Percentiles rank a stretch among this genome's conserved stretches.
phyloP scores from a whole-genome alignment of 495 filamentous ascomycete species.

The Penicillium robsamsonii region DNA sequence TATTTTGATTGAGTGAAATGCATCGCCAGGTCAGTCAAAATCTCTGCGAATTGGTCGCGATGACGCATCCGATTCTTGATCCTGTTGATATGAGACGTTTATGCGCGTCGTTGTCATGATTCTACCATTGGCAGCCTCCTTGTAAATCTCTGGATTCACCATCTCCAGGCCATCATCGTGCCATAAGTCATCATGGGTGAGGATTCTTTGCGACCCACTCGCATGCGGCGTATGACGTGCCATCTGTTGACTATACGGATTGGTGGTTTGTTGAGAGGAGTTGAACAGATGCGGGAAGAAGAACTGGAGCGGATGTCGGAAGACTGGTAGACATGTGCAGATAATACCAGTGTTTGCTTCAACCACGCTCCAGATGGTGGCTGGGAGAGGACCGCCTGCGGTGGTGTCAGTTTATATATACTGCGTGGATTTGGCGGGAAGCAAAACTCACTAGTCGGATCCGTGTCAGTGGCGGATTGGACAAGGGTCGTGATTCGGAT shows the following conservation, averaged over 20 bases:
- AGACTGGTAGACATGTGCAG: slow-evolving; percentile 29
- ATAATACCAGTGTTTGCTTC: slow-evolving; percentile 27
- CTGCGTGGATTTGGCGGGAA: not conserved
- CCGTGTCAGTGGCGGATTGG: slow-evolving; percentile 23
- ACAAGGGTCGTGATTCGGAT: slow-evolving; percentile 28
- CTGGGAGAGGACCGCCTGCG: slow-evolving; percentile 14
- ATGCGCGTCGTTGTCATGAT: slow-evolving; percentile 2
- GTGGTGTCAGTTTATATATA: slow-evolving; percentile 21
- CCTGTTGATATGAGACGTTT: slow-evolving; percentile 3
- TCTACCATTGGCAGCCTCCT: not conserved
- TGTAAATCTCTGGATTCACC: not conserved
- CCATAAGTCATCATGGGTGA: not conserved
- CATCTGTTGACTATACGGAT: not conserved
- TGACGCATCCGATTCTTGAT: not conserved
- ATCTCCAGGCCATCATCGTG: slow-evolving; percentile 1
- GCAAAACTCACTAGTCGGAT: slow-evolving; percentile 23
- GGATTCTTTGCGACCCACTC: not conserved
- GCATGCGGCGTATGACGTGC: not conserved
- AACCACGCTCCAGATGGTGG: slow-evolving; percentile 27
- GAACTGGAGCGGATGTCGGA: slow-evolving; percentile 32
- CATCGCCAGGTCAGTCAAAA: not conserved
- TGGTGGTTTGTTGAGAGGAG: not conserved
- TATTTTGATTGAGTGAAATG: not conserved
- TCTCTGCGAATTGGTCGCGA: not conserved
- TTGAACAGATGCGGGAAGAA: slow-evolving; percentile 28